Evolutionary conservation across 805 yeast genomes (phyloP).

Genomic region (Isabelozyma rhagii): DNA sequence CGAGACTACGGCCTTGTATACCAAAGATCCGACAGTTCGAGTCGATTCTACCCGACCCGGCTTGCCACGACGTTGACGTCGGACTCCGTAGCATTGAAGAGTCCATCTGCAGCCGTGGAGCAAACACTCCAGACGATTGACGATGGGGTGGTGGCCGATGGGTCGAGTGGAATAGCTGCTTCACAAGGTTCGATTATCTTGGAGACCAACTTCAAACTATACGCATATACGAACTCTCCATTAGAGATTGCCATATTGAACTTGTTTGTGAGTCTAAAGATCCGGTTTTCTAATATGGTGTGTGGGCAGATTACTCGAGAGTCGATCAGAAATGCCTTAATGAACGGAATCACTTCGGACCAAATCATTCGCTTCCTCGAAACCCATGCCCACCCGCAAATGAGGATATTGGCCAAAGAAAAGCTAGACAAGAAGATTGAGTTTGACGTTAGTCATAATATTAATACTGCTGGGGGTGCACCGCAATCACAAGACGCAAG

Average conservation of each 20-base stretch:
- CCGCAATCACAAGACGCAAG: conserved; percentile 26
- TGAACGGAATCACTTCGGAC: conserved; percentile 90
- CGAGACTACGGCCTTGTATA: conserved; percentile 90
- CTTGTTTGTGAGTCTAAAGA: conserved; percentile 78
- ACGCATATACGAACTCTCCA: conserved; percentile 92
- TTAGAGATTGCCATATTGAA: conserved; percentile 90
- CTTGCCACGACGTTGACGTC: conserved; percentile 87
- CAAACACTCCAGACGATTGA: conserved; percentile 46
- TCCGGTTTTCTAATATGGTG: conserved; percentile 88
- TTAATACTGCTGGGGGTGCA: conserved; percentile 43
- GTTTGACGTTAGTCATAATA: conserved; percentile 50
- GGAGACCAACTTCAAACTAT: conserved; percentile 90
- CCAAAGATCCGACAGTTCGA: conserved; percentile 49
- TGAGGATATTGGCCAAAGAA: conserved; percentile 73
- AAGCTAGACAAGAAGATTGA: conserved; percentile 64
- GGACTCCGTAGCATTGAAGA: conserved; percentile 66
- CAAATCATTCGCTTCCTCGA: conserved; percentile 88
- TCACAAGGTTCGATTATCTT: conserved; percentile 71
- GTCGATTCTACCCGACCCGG: conserved; percentile 84
- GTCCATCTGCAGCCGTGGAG: conserved; percentile 75
- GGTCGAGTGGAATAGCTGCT: conserved; percentile 14
- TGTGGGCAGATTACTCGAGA: conserved; percentile 92
- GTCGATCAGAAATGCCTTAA: conserved; percentile 77
- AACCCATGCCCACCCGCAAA: conserved; percentile 91
- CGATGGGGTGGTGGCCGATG: conserved; percentile 4